These are phyloP conservation scores for Hyphopichia wangnamkhiaoensis DNA, from an alignment of 1,139 yeast species.

Conservation along the genomic window DNA sequence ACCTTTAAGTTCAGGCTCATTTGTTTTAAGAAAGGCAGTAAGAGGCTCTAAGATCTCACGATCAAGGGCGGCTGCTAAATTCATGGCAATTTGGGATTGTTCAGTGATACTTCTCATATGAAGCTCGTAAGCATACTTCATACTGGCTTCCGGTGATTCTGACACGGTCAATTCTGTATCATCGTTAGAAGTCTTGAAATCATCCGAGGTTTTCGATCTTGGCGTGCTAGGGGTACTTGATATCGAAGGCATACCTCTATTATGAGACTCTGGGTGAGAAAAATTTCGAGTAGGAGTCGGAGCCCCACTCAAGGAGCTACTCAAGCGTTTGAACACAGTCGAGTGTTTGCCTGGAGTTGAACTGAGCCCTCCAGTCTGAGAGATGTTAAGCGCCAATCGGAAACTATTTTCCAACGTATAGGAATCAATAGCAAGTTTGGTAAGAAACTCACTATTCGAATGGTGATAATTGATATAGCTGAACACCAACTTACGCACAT, in stretches of 20 bases:
- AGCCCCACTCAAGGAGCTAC: not conserved
- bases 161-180: not conserved
- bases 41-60: slow-evolving; percentile 36
- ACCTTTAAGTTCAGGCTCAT: slow-evolving; percentile 37
- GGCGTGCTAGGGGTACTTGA: slow-evolving; percentile 3
- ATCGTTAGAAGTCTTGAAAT: not conserved
- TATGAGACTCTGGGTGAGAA: slow-evolving; percentile 11
- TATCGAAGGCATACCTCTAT: slow-evolving; percentile 7
- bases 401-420: slow-evolving; percentile 25
- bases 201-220: slow-evolving; percentile 1
- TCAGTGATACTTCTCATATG: slow-evolving; percentile 15
- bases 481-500: slow-evolving; percentile 41
- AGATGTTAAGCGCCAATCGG: slow-evolving; percentile 9
- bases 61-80: slow-evolving; percentile 39
- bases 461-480: slow-evolving; percentile 40
- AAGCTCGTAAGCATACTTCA: slow-evolving; percentile 9
- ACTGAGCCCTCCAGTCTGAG: not conserved
- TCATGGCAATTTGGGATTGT: slow-evolving; percentile 27
- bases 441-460: slow-evolving; percentile 37
- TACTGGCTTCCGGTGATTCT: not conserved
- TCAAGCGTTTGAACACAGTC: slow-evolving; percentile 1
- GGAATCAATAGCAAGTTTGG: slow-evolving; percentile 26
- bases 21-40: slow-evolving; percentile 34
- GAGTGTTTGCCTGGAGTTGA: not conserved
- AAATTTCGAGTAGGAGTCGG: slow-evolving; percentile 8